Percentiles rank a stretch among this genome's conserved stretches.
Evolutionary conservation across 2,329 filamentous ascomycete genomes (phyloP).

Genomic region (Fusarium oxysporum): DNA sequence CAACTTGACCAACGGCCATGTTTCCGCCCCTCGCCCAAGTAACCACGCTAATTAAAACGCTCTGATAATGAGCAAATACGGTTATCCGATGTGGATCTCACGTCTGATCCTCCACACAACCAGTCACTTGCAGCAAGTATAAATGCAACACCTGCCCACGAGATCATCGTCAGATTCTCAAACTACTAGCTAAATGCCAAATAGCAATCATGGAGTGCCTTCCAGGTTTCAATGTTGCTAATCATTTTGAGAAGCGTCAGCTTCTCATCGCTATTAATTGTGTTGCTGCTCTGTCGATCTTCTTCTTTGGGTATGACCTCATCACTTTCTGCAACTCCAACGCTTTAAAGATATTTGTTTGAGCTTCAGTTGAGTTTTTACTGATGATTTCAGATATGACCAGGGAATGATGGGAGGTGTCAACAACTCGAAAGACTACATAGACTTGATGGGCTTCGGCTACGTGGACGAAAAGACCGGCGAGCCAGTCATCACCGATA

Average conservation of each 20-base stretch:
- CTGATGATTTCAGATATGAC: conserved; percentile 3
- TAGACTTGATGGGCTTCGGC: conserved; percentile 41
- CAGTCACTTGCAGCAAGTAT: conserved; percentile 3
- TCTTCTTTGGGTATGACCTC: conserved; percentile 42
- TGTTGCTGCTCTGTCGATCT: conserved; percentile 40
- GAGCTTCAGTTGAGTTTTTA: too few species aligned
- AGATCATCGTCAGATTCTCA: not conserved
- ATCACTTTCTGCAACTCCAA: not conserved
- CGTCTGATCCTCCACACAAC: conserved; percentile 12
- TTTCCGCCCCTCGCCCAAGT: conserved; percentile 2
- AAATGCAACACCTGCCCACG: conserved; percentile 12
- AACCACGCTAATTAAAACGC: not conserved
- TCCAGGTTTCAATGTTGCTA: conserved; percentile 33
- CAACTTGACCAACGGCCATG: not conserved
- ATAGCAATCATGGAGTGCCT: conserved; percentile 26
- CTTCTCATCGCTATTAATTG: conserved; percentile 43
- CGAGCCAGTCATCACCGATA: conserved; percentile 33
- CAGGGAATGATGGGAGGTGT: conserved; percentile 43
- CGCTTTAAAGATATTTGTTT: too few species aligned
- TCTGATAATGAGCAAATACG: not conserved
- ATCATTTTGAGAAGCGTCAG: conserved; percentile 40
- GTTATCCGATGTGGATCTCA: conserved; percentile 14
- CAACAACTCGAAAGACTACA: conserved; percentile 33
- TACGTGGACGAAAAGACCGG: conserved; percentile 35
- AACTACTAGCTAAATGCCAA: not conserved